Evolutionary conservation across 2,329 filamentous ascomycete species (phyloP).

Genomic region (Epicoccum nigrum): DNA sequence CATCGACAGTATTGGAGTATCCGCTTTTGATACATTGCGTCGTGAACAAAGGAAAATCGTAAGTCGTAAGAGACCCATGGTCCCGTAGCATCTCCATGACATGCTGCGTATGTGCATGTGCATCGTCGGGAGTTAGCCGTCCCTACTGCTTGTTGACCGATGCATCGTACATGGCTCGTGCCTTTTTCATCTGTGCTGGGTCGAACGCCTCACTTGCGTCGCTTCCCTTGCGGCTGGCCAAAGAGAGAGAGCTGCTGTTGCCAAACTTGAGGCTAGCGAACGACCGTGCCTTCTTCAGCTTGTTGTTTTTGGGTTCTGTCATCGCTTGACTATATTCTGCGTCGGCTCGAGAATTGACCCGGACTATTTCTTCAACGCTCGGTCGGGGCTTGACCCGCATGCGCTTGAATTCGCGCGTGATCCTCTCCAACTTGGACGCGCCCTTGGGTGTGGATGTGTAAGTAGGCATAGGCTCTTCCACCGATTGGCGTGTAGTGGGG

Average conservation of each 20-base stretch:
- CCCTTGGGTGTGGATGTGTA: conserved; percentile 34
- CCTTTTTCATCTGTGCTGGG: conserved; percentile 45
- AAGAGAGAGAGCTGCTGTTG: conserved; percentile 40
- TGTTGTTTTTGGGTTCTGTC: conserved; percentile 38
- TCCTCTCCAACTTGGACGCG: conserved; percentile 63
- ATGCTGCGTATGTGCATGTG: too few species aligned
- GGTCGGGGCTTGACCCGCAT: conserved; percentile 61
- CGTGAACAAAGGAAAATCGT: conserved; percentile 28
- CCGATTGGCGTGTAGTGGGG: conserved; percentile 33
- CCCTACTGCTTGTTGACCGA: conserved; percentile 24
- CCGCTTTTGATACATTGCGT: conserved; percentile 20
- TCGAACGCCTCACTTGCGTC: conserved; percentile 42
- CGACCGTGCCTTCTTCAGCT: conserved; percentile 47
- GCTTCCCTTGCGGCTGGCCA: conserved; percentile 43
- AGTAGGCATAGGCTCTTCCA: conserved; percentile 25
- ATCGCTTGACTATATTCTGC: conserved; percentile 24
- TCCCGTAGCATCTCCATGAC: conserved; percentile 1
- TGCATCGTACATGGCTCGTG: conserved; percentile 44
- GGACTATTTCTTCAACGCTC: conserved; percentile 57
- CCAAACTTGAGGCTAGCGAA: conserved; percentile 39
- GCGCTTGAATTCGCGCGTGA: conserved; percentile 64
- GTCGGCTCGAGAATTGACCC: conserved; percentile 32
- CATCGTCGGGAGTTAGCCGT: too few species aligned
- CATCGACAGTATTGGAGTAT: conserved; percentile 1
- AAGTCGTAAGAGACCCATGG: conserved; percentile 21